Percentiles rank a stretch among this genome's conserved stretches.
Conservation (phyloP, 495 filamentous ascomycete genomes). For the Neurospora sp. region DNA sequence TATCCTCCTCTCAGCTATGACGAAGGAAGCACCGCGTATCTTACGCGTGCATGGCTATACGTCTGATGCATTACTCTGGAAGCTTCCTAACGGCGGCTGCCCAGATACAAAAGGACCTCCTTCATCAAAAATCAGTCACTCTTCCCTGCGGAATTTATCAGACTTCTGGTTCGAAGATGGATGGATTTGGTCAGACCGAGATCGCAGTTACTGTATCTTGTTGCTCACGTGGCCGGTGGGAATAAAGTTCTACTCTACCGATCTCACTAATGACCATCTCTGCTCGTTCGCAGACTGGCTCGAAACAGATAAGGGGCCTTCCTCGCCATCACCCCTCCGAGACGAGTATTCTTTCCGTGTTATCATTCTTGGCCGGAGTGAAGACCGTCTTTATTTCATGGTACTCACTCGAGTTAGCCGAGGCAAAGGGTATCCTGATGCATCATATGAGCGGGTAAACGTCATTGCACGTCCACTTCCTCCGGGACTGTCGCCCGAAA, state of each 20-base stretch:
- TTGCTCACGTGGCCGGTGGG: background rate
- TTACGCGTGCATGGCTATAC: background rate
- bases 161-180: background rate
- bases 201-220: background rate
- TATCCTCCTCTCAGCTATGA: background rate
- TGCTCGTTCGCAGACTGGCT: background rate
- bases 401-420: background rate
- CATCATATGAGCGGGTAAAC: background rate
- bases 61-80: background rate
- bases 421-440: background rate
- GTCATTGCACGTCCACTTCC: background rate
- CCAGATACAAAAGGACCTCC: background rate
- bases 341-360: background rate
- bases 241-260: fast-evolving
- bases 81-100: fast-evolving
- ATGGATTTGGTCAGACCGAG: background rate
- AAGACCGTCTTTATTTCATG: background rate
- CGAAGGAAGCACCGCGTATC: background rate
- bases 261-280: background rate
- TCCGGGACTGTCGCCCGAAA: background rate
- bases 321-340: background rate
- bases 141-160: background rate
- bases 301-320: background rate
- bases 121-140: background rate
- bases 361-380: fast-evolving